Base-by-base conservation (phyloP, 352 stramenopile genomes). In the Aphanomyces euteiches region DNA sequence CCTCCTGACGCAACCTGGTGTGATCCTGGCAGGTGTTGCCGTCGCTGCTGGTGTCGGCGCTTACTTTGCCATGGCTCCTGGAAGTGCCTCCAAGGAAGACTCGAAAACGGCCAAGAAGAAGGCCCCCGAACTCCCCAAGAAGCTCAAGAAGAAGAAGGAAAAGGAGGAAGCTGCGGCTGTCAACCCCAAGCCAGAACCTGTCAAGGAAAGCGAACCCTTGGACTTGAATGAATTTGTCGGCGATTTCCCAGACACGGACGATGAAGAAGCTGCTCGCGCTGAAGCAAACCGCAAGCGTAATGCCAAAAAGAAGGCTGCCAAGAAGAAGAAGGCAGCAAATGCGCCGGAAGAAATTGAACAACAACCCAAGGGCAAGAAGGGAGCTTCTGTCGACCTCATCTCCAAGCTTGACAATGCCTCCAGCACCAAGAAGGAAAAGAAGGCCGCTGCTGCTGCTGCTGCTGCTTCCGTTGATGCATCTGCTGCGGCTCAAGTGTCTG, bases 251-350 rank as follows among this genome's bases (percentile, higher is more conserved):
- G 85, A 93, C 74, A 89, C 84, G 53, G 85, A 93, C 64, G 85
- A 93, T 59, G 85, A 93, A 65, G 85, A 92, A 48, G 84, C 77
- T 4, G 82, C 84, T 48, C 85, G 85, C 57, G 78, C 81, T 2
- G 85, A 93, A 69, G 91, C 90, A 76, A 87, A 87, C 82, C 79
- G 84, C 65, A 91, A 92, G 78, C 80, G 83, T 60, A 91, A 91
- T 79, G 90, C 90, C 79, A 89, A 87, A 74, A 85, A 87, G 73
- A 92, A 88, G 48, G 60, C 60, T 75, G 79, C 76, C 53, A 90
- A 91, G 77, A 66, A 66, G 38, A 66, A 66, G 57, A 66, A 66
- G 57, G 70, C 39, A 19, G 74, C 79, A 21, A 78, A 84, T 41
- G 54, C 19, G 6, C 28, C 39, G 28, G 36, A 37, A 28, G 82